Conservation (phyloP, 495 filamentous ascomycete species). For the Haplographium delicatum region DNA sequence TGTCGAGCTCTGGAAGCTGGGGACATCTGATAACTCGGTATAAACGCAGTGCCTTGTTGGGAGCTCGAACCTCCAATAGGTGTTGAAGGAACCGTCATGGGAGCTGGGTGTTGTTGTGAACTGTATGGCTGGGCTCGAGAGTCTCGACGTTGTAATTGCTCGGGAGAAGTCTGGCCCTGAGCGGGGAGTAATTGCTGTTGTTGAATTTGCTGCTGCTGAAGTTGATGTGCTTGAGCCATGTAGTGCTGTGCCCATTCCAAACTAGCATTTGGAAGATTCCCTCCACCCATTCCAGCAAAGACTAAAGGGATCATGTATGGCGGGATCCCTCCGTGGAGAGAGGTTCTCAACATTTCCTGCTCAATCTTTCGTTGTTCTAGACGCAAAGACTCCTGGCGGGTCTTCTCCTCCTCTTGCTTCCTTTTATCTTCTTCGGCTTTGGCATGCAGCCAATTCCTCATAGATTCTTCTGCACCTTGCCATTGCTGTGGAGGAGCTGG, state of each 20-base stretch:
- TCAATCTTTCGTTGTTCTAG: conserved; percentile 83
- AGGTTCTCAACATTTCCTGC: conserved; percentile 76
- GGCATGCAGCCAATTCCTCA: conserved; percentile 75
- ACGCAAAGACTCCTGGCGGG: conserved; percentile 67
- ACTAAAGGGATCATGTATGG: conserved; percentile 84
- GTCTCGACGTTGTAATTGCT: conserved; percentile 43
- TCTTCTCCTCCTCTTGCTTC: conserved; percentile 84
- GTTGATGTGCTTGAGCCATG: conserved; percentile 44
- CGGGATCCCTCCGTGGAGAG: conserved; percentile 74
- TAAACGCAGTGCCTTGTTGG: conserved; percentile 26
- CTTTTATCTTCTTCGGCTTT: conserved; percentile 82
- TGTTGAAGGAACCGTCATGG: conserved; percentile 29
- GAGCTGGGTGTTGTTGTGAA: conserved; percentile 27
- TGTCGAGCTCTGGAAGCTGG: conserved; percentile 29
- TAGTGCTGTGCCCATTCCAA: conserved; percentile 75
- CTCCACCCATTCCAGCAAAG: conserved; percentile 74
- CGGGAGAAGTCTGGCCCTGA: conserved; percentile 40
- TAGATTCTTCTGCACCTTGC: conserved; percentile 71
- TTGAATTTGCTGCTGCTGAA: conserved; percentile 47
- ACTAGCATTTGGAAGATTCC: conserved; percentile 52
- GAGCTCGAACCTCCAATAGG: conserved; percentile 19
- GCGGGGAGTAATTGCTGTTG: conserved; percentile 48
- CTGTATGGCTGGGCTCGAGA: conserved; percentile 31
- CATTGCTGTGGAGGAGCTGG: conserved; percentile 68
- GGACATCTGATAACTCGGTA: conserved; percentile 30